A percentile compares a stretch with the other conserved stretches of the same genome.
phyloP scores from a whole-genome alignment of 345 rosid genomes.

The Arabidopsis suecica region DNA sequence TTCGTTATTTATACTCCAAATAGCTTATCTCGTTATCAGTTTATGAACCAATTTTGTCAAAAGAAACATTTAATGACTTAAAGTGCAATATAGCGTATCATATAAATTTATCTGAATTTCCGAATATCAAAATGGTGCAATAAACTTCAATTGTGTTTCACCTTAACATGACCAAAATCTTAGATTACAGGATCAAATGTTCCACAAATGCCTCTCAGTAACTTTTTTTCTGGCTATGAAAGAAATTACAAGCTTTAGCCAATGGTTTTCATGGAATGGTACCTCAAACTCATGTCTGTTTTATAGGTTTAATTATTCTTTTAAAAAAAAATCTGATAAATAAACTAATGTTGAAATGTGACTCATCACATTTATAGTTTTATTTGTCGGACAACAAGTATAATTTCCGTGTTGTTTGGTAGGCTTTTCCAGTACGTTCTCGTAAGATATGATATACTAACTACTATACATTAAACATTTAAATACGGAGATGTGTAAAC shows the following conservation, averaged over 20 bases:
- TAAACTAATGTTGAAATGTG: constrained; percentile 17
- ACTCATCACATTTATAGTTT: constrained; percentile 7
- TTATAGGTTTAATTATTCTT: background rate
- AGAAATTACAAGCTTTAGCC: background rate
- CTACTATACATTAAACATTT: background rate
- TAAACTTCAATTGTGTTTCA: background rate
- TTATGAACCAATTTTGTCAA: background rate
- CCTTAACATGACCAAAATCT: no score
- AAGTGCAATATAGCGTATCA: background rate
- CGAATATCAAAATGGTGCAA: background rate
- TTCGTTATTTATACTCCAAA: constrained; percentile 40
- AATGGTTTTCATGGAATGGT: background rate
- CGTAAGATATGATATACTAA: constrained; percentile 13
- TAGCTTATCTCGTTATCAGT: constrained; percentile 17
- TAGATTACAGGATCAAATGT: background rate
- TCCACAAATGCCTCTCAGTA: background rate
- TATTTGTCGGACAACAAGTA: constrained; percentile 12
- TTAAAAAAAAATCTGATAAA: background rate
- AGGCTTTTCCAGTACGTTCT: constrained; percentile 38
- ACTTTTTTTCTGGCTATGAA: background rate
- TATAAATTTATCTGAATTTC: background rate
- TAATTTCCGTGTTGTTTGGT: constrained; percentile 30
- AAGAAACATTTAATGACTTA: background rate
- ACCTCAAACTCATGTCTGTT: background rate
- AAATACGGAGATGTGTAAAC: constrained; percentile 20